A percentile compares a stretch with the other conserved stretches of the same genome.
Conservation (phyloP, 2,329 filamentous ascomycete species). For the Cladosporium halotolerans region DNA sequence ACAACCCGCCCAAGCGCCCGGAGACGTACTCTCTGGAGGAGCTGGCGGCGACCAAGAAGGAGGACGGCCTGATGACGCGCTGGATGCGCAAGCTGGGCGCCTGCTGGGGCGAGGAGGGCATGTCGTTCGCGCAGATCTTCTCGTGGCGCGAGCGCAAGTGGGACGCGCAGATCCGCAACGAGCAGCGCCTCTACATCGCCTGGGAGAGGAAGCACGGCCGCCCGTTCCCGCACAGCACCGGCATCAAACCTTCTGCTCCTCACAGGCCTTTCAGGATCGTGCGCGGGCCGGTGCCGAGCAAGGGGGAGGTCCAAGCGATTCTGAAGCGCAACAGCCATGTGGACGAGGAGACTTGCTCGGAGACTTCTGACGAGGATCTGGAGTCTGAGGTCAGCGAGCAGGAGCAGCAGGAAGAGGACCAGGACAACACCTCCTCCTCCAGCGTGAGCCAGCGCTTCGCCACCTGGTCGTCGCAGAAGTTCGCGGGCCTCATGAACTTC, state of each 20-base stretch:
- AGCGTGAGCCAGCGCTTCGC: too few species aligned
- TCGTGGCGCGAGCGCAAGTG: neutral
- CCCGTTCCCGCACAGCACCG: too few species aligned
- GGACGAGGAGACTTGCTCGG: too few species aligned
- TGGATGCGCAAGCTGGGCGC: conserved; percentile 1
- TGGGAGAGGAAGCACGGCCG: too few species aligned
- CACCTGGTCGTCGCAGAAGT: too few species aligned
- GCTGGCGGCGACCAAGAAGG: neutral
- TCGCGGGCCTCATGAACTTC: too few species aligned
- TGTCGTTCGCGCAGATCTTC: neutral
- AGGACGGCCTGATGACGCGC: neutral
- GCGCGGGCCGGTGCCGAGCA: too few species aligned
- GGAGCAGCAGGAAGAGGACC: neutral
- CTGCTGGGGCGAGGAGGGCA: neutral
- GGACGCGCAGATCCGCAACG: neutral
- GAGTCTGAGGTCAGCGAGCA: neutral
- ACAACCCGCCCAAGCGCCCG: neutral
- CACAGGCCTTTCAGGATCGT: too few species aligned
- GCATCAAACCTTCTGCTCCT: too few species aligned
- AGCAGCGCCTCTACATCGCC: neutral
- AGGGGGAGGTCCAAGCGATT: too few species aligned
- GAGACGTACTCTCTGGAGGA: neutral
- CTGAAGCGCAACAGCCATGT: too few species aligned
- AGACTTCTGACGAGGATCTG: too few species aligned
- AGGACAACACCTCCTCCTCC: neutral